Evolutionary conservation across 2,329 filamentous ascomycete species (phyloP).

Genomic region (Fusarium solani-melongenae): DNA sequence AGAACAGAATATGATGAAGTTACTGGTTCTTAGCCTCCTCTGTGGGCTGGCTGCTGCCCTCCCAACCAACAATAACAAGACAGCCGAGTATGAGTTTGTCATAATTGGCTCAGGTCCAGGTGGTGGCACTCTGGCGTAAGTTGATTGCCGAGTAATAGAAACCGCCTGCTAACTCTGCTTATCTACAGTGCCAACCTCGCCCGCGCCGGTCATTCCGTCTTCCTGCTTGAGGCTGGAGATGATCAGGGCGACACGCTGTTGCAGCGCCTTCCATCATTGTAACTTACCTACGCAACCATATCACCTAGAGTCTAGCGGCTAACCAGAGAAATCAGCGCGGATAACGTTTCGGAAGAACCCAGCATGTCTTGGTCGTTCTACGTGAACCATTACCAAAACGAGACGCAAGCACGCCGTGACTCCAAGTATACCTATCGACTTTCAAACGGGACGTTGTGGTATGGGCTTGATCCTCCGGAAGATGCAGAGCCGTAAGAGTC

Average conservation of each 20-base stretch:
- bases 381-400: constrained; percentile 64
- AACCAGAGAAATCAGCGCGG: constrained; percentile 6
- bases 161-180: background rate
- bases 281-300: background rate
- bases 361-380: constrained; percentile 66
- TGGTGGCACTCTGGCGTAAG: constrained; percentile 61
- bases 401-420: constrained; percentile 31
- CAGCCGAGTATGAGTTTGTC: constrained; percentile 64
- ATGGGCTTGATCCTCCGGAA: constrained; percentile 47
- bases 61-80: background rate
- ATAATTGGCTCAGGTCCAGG: constrained; percentile 67
- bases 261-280: constrained; percentile 29
- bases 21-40: background rate
- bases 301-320: no score
- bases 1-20: constrained; percentile 3
- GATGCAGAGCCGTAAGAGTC: constrained; percentile 34
- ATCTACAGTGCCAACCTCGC: constrained; percentile 60
- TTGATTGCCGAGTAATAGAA: background rate
- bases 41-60: constrained; percentile 6
- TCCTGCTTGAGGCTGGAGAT: constrained; percentile 68
- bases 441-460: constrained; percentile 28
- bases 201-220: constrained; percentile 63
- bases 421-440: constrained; percentile 35
- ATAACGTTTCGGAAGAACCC: constrained; percentile 16
- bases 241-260: constrained; percentile 54